Evolutionary conservation across 2,329 filamentous ascomycete genomes (phyloP).

Genomic region (Claviceps sp.): DNA sequence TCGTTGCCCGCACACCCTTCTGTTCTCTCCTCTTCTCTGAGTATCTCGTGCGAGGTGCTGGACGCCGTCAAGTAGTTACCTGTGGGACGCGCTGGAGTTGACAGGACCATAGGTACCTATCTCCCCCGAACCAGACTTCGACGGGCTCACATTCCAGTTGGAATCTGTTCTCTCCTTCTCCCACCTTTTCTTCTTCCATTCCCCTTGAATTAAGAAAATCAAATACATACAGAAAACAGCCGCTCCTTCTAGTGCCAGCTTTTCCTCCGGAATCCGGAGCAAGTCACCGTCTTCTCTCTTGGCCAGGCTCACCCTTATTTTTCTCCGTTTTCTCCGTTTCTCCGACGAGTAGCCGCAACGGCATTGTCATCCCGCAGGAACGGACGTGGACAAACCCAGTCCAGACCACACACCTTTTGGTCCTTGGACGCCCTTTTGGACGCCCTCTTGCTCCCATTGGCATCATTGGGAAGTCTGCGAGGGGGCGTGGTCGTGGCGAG

Average conservation of each 20-base stretch:
- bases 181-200: neutral
- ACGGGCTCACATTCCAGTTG: neutral
- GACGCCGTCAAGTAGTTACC: too few species aligned
- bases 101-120: too few species aligned
- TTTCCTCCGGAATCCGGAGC: neutral
- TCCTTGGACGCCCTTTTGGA: neutral
- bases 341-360: neutral
- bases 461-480: neutral
- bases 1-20: neutral
- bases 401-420: neutral
- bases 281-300: neutral
- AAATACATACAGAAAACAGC: too few species aligned
- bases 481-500: neutral
- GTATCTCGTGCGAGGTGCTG: too few species aligned
- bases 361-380: neutral
- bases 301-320: neutral
- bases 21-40: neutral
- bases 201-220: neutral
- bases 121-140: neutral
- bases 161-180: neutral
- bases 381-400: neutral
- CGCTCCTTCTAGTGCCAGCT: neutral
- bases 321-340: too few species aligned
- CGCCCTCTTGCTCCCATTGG: neutral
- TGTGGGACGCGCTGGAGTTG: too few species aligned